Conservation (phyloP, 345 rosid species). For the Eucalyptus marginata region DNA sequence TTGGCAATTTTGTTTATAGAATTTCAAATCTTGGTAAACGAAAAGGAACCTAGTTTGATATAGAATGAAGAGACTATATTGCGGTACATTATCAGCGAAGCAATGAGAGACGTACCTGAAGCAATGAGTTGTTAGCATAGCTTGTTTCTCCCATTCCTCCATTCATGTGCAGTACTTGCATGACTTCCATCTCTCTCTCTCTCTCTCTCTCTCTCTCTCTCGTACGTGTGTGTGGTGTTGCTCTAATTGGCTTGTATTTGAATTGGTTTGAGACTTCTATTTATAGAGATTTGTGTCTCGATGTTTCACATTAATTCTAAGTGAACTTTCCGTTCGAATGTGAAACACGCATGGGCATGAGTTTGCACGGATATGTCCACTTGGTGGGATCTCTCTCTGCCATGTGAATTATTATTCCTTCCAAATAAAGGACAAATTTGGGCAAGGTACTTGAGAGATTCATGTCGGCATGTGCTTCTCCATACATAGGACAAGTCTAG, state of each 20-base stretch:
- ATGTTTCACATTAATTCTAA: background rate
- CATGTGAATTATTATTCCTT: background rate
- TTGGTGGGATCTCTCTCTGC: background rate
- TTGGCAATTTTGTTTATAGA: no score
- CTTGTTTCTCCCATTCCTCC: slow-evolving; percentile 15
- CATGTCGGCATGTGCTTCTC: background rate
- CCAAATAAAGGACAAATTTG: background rate
- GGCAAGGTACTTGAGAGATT: background rate
- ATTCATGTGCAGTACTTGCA: slow-evolving; percentile 1
- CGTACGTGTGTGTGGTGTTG: background rate
- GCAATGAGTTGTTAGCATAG: slow-evolving; percentile 21
- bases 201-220: background rate
- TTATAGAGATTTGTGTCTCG: background rate
- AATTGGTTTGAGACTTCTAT: background rate
- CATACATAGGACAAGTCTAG: background rate
- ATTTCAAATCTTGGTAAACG: background rate
- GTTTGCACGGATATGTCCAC: background rate
- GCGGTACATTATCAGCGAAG: background rate
- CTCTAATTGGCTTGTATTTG: background rate
- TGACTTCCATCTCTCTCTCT: background rate
- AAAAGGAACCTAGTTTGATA: background rate
- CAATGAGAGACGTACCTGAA: background rate
- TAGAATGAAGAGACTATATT: background rate
- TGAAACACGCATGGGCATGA: background rate
- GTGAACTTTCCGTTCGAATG: background rate